Conservation (phyloP, 768 basidiomycete genomes). For the Tylopilus intermedius region DNA sequence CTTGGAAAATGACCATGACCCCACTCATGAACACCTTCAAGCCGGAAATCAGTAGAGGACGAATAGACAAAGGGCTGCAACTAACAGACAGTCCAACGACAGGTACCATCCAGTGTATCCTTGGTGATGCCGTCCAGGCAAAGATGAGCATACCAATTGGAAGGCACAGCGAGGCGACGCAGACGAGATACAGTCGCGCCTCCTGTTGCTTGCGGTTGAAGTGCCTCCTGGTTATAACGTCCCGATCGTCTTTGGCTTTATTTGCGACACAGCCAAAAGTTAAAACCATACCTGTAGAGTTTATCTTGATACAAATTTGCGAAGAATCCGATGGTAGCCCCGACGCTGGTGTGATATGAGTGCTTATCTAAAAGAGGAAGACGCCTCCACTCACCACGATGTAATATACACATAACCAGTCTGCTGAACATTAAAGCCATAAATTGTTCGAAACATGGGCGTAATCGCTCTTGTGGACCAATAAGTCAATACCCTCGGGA, state of each 20-base stretch:
- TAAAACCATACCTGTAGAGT: constrained; percentile 38
- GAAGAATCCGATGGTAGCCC: constrained; percentile 41
- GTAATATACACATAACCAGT: constrained; percentile 55
- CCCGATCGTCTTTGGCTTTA: constrained; percentile 7
- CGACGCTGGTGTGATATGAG: constrained; percentile 39
- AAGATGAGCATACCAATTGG: constrained; percentile 64
- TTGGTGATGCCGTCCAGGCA: constrained; percentile 57
- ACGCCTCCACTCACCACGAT: constrained; percentile 40
- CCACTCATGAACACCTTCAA: constrained; percentile 38
- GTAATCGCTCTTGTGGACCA: constrained; percentile 42
- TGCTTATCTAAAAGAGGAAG: background rate
- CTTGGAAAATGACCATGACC: constrained; percentile 40
- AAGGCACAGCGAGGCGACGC: constrained; percentile 48
- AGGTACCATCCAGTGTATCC: constrained; percentile 56
- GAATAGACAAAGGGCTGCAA: background rate
- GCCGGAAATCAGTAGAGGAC: background rate
- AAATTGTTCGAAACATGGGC: constrained; percentile 50
- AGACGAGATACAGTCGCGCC: constrained; percentile 55
- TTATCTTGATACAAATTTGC: constrained; percentile 44
- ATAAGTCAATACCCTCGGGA: background rate
- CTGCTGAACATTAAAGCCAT: constrained; percentile 57
- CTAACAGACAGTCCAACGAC: constrained; percentile 23
- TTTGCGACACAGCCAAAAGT: background rate
- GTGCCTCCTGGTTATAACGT: constrained; percentile 23
- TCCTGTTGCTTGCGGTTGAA: constrained; percentile 37